Percentiles rank a stretch among this genome's conserved stretches.
Conservation (phyloP, 805 yeast species). For the Metschnikowia chrysomelidarum region DNA sequence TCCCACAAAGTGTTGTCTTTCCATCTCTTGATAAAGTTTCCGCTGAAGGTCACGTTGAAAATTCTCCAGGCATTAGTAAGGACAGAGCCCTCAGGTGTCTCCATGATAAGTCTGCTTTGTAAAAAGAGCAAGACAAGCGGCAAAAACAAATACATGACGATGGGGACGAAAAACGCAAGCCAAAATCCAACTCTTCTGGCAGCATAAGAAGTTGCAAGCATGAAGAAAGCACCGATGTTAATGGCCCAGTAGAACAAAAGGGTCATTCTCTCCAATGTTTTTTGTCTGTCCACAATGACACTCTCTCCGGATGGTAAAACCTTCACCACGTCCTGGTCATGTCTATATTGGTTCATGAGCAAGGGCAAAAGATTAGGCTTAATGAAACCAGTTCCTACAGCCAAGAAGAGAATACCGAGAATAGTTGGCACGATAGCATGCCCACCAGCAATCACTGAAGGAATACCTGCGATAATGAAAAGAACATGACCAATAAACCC, state of each 20-base stretch:
- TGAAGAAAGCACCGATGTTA: slow-evolving; percentile 54
- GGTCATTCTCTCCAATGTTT: slow-evolving; percentile 40
- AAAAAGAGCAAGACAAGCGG: slow-evolving; percentile 30
- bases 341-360: slow-evolving; percentile 50
- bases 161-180: slow-evolving; percentile 52
- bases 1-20: slow-evolving; percentile 45
- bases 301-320: slow-evolving; percentile 59
- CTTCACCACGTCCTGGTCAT: slow-evolving; percentile 56
- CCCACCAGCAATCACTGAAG: slow-evolving; percentile 35
- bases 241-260: slow-evolving; percentile 51
- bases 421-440: slow-evolving; percentile 17
- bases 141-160: slow-evolving; percentile 22
- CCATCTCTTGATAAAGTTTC: slow-evolving; percentile 42
- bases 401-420: slow-evolving; percentile 13
- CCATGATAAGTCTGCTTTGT: slow-evolving; percentile 26
- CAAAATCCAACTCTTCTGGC: slow-evolving; percentile 54
- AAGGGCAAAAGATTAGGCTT: slow-evolving; percentile 53
- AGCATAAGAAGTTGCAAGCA: slow-evolving; percentile 49
- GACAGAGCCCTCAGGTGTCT: slow-evolving; percentile 46
- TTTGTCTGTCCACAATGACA: slow-evolving; percentile 54
- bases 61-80: slow-evolving; percentile 44
- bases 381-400: slow-evolving; percentile 49
- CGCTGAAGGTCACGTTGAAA: slow-evolving; percentile 39
- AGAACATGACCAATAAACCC: slow-evolving; percentile 49
- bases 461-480: slow-evolving; percentile 49